Base-by-base conservation (phyloP, 257 asterid genomes). In the Solanum clarkiae region DNA sequence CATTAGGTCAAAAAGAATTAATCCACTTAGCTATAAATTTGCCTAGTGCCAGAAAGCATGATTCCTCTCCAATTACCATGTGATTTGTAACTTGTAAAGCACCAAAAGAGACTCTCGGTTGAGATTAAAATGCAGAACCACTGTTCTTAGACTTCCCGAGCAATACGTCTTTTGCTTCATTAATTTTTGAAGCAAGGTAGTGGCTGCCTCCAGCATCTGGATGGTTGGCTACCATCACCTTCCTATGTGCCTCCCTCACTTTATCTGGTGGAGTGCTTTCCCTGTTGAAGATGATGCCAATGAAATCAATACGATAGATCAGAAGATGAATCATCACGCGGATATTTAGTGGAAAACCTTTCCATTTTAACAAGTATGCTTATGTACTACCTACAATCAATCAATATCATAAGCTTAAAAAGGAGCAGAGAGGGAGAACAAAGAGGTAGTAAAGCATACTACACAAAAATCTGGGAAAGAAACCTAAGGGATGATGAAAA, bases 141-240 rank as follows among this genome's bases (percentile, higher is more conserved):
- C 88, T 85, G 90, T 82, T 89, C 90, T 89, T 91, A 83, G 89
- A 20, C 93, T 95, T 94, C 80, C 98, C 97, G 8, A 93, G 90
- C 92, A 95, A 2, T 36, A 91, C 5, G 11, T 95, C 97, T 86
- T 95, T 95, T 56, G 99, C 97, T 90, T 94, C 97, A 9, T 94
- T 95, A 20, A 93, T 92, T 89, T 95, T 95, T 20, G 99, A 95
- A 80, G 99, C 98, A 82, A 94, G 93, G 91, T 95, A 94, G 85
- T 93, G 98, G 88, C 98, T 95, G 42, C 99, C 99, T 45, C 98
- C 99, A 29, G 98, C 99, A 92, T 95, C 97, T 1, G 99, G 99
- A 86, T 95, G 99, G 87, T 95, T 94, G 57, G 99, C 99, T 49
- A 95, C 95, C 99, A 95, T 95, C 85, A 95, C 97, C 77, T 92